Percentiles rank a stretch among this genome's conserved stretches.
These are phyloP conservation scores for Hymenoscyphus linearis DNA, from an alignment of 2,329 filamentous ascomycete species.

Conservation along the genomic window DNA sequence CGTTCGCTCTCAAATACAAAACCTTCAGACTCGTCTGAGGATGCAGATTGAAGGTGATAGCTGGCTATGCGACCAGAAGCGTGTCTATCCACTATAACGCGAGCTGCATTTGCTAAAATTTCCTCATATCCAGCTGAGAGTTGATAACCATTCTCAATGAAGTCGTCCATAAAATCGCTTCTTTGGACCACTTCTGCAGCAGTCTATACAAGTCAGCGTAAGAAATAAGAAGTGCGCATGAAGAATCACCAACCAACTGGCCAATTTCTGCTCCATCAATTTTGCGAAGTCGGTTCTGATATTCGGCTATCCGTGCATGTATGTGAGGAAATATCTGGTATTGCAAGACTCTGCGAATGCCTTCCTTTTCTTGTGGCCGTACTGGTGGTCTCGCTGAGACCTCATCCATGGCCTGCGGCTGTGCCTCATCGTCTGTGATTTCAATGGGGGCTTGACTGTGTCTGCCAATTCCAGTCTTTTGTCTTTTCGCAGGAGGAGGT, in stretches of 20 bases:
- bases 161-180: constrained; percentile 7
- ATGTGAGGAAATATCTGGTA: constrained; percentile 17
- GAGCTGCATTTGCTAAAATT: constrained; percentile 2
- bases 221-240: not conserved
- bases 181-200: constrained; percentile 6
- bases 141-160: constrained; percentile 7
- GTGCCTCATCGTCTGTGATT: not conserved
- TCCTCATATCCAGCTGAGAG: constrained; percentile 7
- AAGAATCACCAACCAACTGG: constrained; percentile 8
- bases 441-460: not conserved
- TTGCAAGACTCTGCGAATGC: not conserved
- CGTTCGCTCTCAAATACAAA: not conserved
- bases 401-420: no score
- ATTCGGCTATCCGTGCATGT: not conserved
- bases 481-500: not conserved
- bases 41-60: not conserved
- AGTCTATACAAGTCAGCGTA: constrained; percentile 7
- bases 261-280: constrained; percentile 13
- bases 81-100: not conserved
- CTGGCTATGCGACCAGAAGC: not conserved
- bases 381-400: not conserved
- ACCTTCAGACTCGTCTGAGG: not conserved
- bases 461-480: not conserved
- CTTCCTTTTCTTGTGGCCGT: not conserved
- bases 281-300: constrained; percentile 1